A percentile compares a stretch with the other conserved stretches of the same genome.
Conservation (phyloP, 306 rosid genomes). For the Mucuna pruriens region DNA sequence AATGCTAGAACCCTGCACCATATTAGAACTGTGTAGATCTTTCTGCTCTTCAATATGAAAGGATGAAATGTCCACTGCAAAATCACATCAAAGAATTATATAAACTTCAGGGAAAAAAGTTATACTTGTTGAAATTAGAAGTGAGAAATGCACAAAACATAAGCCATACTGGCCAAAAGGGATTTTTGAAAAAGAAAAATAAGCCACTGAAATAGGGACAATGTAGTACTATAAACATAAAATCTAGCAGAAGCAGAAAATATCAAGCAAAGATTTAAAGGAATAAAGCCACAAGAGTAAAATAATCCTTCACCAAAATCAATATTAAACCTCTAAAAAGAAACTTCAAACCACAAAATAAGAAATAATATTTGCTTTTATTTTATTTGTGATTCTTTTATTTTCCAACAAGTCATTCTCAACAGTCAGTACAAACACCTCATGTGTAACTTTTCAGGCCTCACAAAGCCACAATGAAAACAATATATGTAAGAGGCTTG, state of each 20-base stretch:
- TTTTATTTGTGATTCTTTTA: background rate
- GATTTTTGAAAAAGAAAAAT: background rate
- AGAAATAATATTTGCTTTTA: background rate
- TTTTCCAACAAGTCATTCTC: slow-evolving; percentile 9
- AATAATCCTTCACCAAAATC: background rate
- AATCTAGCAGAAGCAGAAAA: slow-evolving; percentile 27
- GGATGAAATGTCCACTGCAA: slow-evolving; percentile 99
- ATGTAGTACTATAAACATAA: background rate
- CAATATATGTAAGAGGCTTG: background rate
- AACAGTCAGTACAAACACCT: slow-evolving; percentile 1
- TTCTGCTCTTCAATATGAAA: slow-evolving; percentile 84
- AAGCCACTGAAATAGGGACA: background rate
- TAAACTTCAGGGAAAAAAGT: background rate
- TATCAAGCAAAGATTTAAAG: slow-evolving; percentile 17
- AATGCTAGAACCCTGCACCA: slow-evolving; percentile 99
- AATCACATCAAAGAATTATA: slow-evolving; percentile 47
- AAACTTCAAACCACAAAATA: slow-evolving; percentile 17
- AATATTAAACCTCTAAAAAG: background rate
- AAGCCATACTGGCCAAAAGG: background rate
- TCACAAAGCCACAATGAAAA: slow-evolving; percentile 11
- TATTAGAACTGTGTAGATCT: slow-evolving; percentile 85
- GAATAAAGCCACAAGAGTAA: slow-evolving; percentile 23
- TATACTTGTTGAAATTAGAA: background rate
- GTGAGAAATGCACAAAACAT: background rate
- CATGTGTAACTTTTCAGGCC: slow-evolving; percentile 6